phyloP scores from a whole-genome alignment of 768 basidiomycete genomes.

The Coprinopsis sp. region DNA sequence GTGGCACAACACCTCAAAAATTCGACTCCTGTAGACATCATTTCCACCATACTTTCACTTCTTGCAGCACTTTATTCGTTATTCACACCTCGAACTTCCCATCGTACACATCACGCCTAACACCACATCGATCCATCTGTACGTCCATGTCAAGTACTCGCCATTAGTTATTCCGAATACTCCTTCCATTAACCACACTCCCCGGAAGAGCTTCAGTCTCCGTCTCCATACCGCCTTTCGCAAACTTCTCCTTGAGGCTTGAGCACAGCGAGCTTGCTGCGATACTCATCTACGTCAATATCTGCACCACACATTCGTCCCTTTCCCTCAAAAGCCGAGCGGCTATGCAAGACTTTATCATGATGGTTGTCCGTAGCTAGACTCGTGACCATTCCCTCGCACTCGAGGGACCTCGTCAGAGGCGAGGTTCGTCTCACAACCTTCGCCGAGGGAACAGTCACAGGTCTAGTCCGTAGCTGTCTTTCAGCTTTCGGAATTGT shows the following conservation, averaged over 20 bases:
- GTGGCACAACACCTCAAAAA: no score
- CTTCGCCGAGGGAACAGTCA: not conserved
- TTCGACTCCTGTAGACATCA: no score
- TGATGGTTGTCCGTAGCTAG: conserved; percentile 95
- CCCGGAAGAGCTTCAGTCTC: conserved; percentile 22
- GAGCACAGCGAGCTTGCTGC: conserved; percentile 69
- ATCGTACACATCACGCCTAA: no score
- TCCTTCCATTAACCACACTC: conserved; percentile 34
- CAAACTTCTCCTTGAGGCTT: conserved; percentile 45
- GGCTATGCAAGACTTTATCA: conserved; percentile 81
- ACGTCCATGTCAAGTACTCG: no score
- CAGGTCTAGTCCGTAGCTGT: no score
- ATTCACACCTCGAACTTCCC: no score
- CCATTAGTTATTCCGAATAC: no score
- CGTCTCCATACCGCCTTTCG: conserved; percentile 25
- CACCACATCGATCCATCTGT: no score
- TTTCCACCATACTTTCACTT: no score
- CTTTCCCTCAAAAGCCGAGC: conserved; percentile 84
- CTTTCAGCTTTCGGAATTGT: no score
- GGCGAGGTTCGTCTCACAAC: no score
- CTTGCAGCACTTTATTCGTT: no score
- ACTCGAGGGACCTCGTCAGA: not conserved
- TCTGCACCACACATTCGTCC: conserved; percentile 96
- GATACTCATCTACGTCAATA: conserved; percentile 85
- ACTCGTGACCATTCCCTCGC: not conserved